Evolutionary conservation across 2,329 filamentous ascomycete species (phyloP).

Genomic region (Chaetoscypha palmicola): DNA sequence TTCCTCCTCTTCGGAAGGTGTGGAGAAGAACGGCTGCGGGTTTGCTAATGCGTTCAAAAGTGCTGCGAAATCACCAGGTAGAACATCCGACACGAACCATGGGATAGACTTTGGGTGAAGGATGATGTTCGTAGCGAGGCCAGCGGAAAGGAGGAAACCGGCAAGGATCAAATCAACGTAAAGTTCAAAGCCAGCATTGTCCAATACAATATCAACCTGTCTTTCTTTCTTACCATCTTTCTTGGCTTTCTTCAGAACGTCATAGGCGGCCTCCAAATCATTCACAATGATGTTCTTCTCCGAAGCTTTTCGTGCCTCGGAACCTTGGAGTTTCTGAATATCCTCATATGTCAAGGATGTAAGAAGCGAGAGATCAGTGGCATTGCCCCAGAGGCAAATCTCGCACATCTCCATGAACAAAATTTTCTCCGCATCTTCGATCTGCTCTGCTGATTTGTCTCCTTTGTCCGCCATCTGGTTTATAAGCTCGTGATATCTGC

Average conservation of each 20-base stretch:
- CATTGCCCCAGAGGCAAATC: conserved; percentile 96
- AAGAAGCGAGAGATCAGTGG: conserved; percentile 85
- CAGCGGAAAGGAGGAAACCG: conserved; percentile 78
- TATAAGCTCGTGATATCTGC: conserved; percentile 69
- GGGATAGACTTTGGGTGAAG: conserved; percentile 92
- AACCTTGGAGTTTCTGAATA: conserved; percentile 92
- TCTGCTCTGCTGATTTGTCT: conserved; percentile 16
- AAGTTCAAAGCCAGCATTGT: conserved; percentile 95
- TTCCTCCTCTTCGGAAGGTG: conserved; percentile 60
- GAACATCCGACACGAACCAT: conserved; percentile 96
- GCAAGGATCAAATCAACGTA: conserved; percentile 92
- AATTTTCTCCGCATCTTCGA: conserved; percentile 61
- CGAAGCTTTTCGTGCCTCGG: conserved; percentile 73
- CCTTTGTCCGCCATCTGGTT: conserved; percentile 53
- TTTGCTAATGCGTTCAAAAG: conserved; percentile 73
- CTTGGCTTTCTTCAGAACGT: conserved; percentile 57
- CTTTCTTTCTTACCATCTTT: conserved; percentile 58
- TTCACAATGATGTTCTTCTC: conserved; percentile 92
- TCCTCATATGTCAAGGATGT: conserved; percentile 90
- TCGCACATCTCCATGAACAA: conserved; percentile 91
- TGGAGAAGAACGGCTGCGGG: conserved; percentile 72
- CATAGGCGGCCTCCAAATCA: conserved; percentile 68
- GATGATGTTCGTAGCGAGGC: conserved; percentile 78
- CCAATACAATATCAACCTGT: conserved; percentile 87
- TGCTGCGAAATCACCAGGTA: conserved; percentile 78